These are phyloP conservation scores for Jamesozyma lodderae DNA, from an alignment of 805 yeast species.

Conservation along the genomic window DNA sequence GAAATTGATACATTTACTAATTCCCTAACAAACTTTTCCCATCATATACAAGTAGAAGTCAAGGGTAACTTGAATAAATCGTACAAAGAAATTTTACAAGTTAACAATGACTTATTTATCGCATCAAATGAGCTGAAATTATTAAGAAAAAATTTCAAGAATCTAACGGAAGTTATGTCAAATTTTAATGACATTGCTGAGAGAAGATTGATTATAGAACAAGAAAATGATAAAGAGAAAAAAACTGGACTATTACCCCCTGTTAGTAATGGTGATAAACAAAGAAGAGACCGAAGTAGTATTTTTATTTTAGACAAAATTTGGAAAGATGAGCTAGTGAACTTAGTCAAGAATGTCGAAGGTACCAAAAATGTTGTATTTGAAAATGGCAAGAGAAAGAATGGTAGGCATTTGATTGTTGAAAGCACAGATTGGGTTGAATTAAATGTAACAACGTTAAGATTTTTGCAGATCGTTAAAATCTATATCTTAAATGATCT, in stretches of 20 bases:
- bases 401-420: conserved; percentile 66
- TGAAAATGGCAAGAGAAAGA: conserved; percentile 3
- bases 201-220: conserved; percentile 44
- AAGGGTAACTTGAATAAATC: conserved; percentile 53
- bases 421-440: conserved; percentile 85
- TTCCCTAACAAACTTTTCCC: conserved; percentile 40
- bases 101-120: conserved; percentile 50
- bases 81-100: conserved; percentile 49
- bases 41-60: conserved; percentile 46
- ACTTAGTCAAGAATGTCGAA: conserved; percentile 72
- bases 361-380: conserved; percentile 43
- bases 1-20: conserved; percentile 65
- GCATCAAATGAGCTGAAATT: conserved; percentile 57
- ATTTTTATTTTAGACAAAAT: conserved; percentile 64
- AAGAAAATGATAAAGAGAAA: conserved; percentile 14
- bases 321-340: conserved; percentile 69
- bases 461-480: conserved; percentile 67
- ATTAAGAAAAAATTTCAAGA: conserved; percentile 51
- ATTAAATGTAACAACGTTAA: conserved; percentile 76
- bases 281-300: conserved; percentile 51
- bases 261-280: conserved; percentile 5
- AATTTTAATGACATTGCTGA: conserved; percentile 57
- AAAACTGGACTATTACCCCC: conserved; percentile 18
- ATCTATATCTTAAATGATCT: conserved; percentile 71
- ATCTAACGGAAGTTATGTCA: conserved; percentile 49